phyloP scores from a whole-genome alignment of 352 stramenopile genomes.

The Detonula confervacea region DNA sequence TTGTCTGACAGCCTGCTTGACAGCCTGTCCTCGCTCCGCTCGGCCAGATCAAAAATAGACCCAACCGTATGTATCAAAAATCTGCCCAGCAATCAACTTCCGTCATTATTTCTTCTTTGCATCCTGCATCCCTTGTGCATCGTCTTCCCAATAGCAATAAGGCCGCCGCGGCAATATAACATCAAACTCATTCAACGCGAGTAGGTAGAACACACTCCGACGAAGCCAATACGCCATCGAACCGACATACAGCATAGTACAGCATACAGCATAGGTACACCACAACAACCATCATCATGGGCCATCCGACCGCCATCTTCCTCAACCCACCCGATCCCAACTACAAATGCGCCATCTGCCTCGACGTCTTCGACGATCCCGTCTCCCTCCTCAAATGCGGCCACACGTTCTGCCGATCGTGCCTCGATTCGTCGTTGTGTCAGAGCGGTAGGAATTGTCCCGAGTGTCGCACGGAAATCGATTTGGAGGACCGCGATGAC shows the following conservation, averaged over 20 bases:
- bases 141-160: no score
- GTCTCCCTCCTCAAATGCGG: constrained; percentile 22
- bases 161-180: no score
- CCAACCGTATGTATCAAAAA: no score
- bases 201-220: no score
- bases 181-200: no score
- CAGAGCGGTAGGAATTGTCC: constrained; percentile 17
- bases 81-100: no score
- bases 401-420: constrained; percentile 32
- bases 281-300: constrained; percentile 55
- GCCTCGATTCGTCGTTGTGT: constrained; percentile 10
- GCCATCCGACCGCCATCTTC: constrained; percentile 38
- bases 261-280: not conserved
- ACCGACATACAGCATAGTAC: not conserved
- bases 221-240: not conserved
- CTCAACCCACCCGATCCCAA: constrained; percentile 26
- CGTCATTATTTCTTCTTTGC: no score
- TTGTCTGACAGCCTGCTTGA: no score
- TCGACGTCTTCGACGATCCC: constrained; percentile 38
- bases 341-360: constrained; percentile 37
- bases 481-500: not conserved
- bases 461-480: constrained; percentile 28
- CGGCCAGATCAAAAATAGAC: no score
- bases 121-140: no score
- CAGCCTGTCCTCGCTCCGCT: no score